Evolutionary conservation across 352 stramenopile genomes (phyloP).

Genomic region (Blastocystis sp.): DNA sequence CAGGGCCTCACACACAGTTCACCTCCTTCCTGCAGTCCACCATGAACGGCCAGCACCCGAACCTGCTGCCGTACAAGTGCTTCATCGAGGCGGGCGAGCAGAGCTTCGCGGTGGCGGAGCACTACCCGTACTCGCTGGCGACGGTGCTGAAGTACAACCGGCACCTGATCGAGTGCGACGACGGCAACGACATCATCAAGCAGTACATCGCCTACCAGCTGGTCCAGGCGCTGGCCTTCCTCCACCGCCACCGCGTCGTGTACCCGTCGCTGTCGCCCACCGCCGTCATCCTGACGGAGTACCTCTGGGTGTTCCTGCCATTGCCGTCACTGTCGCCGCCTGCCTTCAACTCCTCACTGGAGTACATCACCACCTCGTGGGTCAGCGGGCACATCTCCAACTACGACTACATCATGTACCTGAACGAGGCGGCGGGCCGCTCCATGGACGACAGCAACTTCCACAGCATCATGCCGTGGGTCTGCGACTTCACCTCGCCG

Average conservation of each 20-base stretch:
- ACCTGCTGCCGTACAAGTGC: conserved; percentile 20
- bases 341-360: conserved; percentile 42
- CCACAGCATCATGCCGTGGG: conserved; percentile 90
- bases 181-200: background rate
- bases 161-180: conserved; percentile 74
- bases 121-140: conserved; percentile 76
- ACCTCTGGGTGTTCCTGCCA: conserved; percentile 70
- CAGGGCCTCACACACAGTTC: background rate
- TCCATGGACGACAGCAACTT: conserved; percentile 79
- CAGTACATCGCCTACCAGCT: conserved; percentile 67
- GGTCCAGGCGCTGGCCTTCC: conserved; percentile 61
- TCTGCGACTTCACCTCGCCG: conserved; percentile 81
- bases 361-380: conserved; percentile 80
- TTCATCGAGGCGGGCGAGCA: background rate
- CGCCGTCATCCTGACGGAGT: conserved; percentile 58
- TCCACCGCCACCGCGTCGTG: conserved; percentile 66
- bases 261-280: conserved; percentile 27
- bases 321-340: background rate
- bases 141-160: conserved; percentile 79
- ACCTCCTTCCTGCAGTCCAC: background rate
- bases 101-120: conserved; percentile 73
- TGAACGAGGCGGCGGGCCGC: conserved; percentile 85
- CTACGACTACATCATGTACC: conserved; percentile 86
- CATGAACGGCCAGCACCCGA: conserved; percentile 28
- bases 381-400: conserved; percentile 81